Conservation (phyloP, 140 eudicot genomes). For the Ambrosia hybrid region DNA sequence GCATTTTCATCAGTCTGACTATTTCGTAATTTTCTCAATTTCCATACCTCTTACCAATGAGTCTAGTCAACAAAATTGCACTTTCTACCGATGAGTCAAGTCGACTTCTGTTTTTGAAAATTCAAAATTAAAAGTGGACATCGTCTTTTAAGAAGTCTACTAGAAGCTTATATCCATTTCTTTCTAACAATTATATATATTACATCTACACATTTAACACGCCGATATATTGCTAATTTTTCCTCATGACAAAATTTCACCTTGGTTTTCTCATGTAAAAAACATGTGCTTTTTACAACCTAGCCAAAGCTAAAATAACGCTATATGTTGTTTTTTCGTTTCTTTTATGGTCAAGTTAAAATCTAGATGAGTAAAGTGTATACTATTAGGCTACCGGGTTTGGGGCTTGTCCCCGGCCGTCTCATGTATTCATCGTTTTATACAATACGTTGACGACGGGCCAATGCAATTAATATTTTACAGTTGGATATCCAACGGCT, state of each 20-base stretch:
- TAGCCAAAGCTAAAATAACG: too few relatives aligned
- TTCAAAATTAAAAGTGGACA: not conserved
- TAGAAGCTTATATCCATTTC: not conserved
- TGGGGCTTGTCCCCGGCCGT: too few relatives aligned
- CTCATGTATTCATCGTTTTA: too few relatives aligned
- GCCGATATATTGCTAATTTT: too few relatives aligned
- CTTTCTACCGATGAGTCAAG: not conserved
- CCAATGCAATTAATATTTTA: too few relatives aligned
- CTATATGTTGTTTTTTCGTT: not conserved
- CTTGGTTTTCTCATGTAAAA: too few relatives aligned
- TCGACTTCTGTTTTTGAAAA: not conserved
- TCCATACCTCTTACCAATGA: not conserved
- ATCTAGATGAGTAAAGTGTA: not conserved
- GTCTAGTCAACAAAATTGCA: not conserved
- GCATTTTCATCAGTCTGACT: not conserved
- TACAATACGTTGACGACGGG: too few relatives aligned
- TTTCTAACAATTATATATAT: too few relatives aligned
- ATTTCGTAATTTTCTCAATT: not conserved
- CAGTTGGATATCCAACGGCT: too few relatives aligned
- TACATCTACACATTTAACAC: too few relatives aligned
- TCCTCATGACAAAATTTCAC: too few relatives aligned
- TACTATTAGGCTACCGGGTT: not conserved
- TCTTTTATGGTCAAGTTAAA: not conserved
- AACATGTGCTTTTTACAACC: too few relatives aligned
- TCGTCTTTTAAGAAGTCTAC: not conserved